Evolutionary conservation across 2,329 filamentous ascomycete genomes (phyloP), one percentile per base, ranked within the genome.

Genomic region (Allantophomopsis lycopodina): DNA sequence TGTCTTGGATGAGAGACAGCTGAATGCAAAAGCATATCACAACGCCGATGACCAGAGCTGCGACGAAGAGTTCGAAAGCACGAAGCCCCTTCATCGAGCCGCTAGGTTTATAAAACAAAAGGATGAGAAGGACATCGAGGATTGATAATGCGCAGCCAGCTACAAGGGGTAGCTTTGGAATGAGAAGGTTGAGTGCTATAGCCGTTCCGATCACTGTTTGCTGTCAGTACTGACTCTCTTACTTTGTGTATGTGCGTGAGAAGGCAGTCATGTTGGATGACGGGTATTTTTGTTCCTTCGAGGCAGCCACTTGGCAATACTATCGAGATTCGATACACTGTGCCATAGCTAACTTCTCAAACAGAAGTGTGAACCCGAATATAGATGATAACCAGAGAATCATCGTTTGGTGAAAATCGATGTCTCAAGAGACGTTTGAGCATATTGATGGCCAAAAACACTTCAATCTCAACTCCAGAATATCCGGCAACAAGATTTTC

Each of bases 11-110:
- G 30, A 81, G 54, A 2, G 75, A 75, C 32, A 84, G 62, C 51
- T 83, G 76, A 33, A 82, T 76, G 54, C 75, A 79, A 54, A 83
- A 83, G 58, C 79, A 83, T 23, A 82, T 55, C 1, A 80, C 75
- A 2, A 83, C 79, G 11, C 71, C 77, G n/a, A 83, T 49, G 10
- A 84, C 79, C 3, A 83, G 58, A 1, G 69, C 55, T 41, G 69
- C 65, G 17, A 83, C 76, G 46, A 80, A 76, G 39, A 68, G 58
- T 55, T 83, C 79, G 44, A 83, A 83, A n/a, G 66, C 47, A 14
- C 76, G 66, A 7, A 79, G 58, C 2, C 71, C 70, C 33, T 62
- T 66, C 65, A 82, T 74, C 2, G 66, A 62, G 2, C 71, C 70
- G 32, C 69, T 63, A 0, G 76, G 74, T 2, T 64, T 63, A 54